Base-by-base conservation (phyloP, 371 early-diverging fungal species). In the Mucor irregularis region DNA sequence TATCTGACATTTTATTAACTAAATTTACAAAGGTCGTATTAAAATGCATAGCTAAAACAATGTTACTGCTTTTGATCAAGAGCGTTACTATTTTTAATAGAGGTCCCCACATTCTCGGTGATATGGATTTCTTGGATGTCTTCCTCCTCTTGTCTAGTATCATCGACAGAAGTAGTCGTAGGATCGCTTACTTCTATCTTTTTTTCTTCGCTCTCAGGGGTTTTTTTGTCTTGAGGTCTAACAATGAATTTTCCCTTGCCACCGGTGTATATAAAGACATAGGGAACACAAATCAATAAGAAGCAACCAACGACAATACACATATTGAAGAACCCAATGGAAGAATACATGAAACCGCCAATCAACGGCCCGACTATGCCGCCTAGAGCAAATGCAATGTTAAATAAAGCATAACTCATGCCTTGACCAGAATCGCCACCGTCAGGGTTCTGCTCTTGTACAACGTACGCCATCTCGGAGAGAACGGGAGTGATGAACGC, bases 351-450 rank as follows among this genome's bases (percentile, higher is more conserved):
- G 31, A 58, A 58, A 10, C 60, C 62, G 16, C 58, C 64, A 2
- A 61, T 5, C 2, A 62, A 24, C n/a, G 67, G 61, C 0, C 61
- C 61, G 2, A 62, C 46, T 24, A 56, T 30, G 21, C 51, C 56
- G 19, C 82, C 82, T 10, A 70, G 55, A 7, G 64, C 73, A 60
- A 79, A 82, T 2, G 80, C 71, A 34, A 82, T 68, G 55, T 82
- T 82, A 53, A 82, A 76, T 30, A 82, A 51, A 4, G 74, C 78
- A 58, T 76, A 82, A 0, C 72, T 71, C 39, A 70, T 68, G 4
- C 73, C 79, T 39, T 62, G 74, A 3, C 75, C 79, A 21, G 69
- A 68, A 48, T 76, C 77, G 2, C 73, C 73, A 26, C 55, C 64
- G 13, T 66, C 64, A 16, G 52, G 34, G 29, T 61, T 61, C 13